Percentiles rank a stretch among this genome's conserved stretches.
Evolutionary conservation across 2,329 filamentous ascomycete genomes (phyloP).

Genomic region (Claviceps digitariae): DNA sequence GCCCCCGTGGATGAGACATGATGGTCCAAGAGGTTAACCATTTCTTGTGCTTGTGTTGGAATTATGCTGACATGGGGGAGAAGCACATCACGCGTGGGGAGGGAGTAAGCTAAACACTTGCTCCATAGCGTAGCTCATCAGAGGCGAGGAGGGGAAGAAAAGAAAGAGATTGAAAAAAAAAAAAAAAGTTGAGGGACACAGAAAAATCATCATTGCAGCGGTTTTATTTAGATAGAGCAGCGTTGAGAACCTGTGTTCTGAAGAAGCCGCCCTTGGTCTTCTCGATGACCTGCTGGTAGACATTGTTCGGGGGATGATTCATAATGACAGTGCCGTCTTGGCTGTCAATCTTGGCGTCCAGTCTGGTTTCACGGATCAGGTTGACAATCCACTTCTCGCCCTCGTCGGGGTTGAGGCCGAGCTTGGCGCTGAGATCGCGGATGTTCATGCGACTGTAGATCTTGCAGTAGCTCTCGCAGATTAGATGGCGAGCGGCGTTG

Average conservation of each 20-base stretch:
- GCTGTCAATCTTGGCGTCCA: slow-evolving; percentile 99
- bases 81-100: background rate
- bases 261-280: slow-evolving; percentile 98
- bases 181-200: background rate
- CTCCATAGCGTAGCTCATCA: background rate
- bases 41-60: background rate
- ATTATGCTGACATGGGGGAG: background rate
- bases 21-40: background rate
- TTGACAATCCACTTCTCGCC: slow-evolving; percentile 99
- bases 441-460: slow-evolving; percentile 98
- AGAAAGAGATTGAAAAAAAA: no score
- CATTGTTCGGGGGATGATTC: slow-evolving; percentile 97
- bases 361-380: slow-evolving; percentile 89
- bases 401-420: slow-evolving; percentile 84
- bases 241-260: slow-evolving; percentile 83
- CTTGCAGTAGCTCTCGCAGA: slow-evolving; percentile 99
- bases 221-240: slow-evolving; percentile 42
- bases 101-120: background rate
- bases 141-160: background rate
- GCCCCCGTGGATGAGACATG: background rate
- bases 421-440: slow-evolving; percentile 82
- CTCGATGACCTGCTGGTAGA: slow-evolving; percentile 99
- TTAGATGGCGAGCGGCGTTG: slow-evolving; percentile 86
- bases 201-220: background rate
- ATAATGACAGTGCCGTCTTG: slow-evolving; percentile 97